Conservation (phyloP, 768 basidiomycete genomes). For the Mycena amicta region DNA sequence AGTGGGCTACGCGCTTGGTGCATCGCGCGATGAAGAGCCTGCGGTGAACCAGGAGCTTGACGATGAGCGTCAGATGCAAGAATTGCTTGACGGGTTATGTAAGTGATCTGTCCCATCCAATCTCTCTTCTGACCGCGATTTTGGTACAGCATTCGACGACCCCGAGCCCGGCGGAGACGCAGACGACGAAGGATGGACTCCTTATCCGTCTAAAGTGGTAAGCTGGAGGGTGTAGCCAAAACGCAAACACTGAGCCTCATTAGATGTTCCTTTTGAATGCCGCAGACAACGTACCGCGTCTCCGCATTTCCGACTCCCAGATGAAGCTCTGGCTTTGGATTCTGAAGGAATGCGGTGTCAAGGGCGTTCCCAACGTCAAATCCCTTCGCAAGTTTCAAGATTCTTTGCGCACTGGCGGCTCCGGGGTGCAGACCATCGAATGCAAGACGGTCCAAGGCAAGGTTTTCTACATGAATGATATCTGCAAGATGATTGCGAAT, state of each 20-base stretch:
- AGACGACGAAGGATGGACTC: not conserved
- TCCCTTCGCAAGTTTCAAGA: constrained; percentile 13
- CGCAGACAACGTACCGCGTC: constrained; percentile 24
- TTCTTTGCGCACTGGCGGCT: not conserved
- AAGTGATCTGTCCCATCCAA: not conserved
- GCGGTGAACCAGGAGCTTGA: not conserved
- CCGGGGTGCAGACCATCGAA: constrained; percentile 7
- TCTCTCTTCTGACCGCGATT: not conserved
- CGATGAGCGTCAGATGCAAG: not conserved
- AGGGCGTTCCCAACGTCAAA: constrained; percentile 24
- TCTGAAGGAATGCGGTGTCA: constrained; percentile 19
- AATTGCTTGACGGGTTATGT: not conserved
- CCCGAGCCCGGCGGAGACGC: not conserved
- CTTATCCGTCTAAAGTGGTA: not conserved
- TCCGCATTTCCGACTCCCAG: constrained; percentile 18
- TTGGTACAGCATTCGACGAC: not conserved
- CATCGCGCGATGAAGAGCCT: not conserved
- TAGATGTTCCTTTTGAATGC: constrained; percentile 27
- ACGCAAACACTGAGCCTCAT: not conserved
- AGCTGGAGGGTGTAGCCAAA: not conserved
- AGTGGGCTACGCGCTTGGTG: not conserved
- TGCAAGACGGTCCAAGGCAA: constrained; percentile 17
- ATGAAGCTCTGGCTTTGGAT: constrained; percentile 24
- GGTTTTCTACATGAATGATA: constrained; percentile 26
- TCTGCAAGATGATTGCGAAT: constrained; percentile 10